Evolutionary conservation across 768 basidiomycete species (phyloP).

Genomic region (Boletus tylopilopsis): DNA sequence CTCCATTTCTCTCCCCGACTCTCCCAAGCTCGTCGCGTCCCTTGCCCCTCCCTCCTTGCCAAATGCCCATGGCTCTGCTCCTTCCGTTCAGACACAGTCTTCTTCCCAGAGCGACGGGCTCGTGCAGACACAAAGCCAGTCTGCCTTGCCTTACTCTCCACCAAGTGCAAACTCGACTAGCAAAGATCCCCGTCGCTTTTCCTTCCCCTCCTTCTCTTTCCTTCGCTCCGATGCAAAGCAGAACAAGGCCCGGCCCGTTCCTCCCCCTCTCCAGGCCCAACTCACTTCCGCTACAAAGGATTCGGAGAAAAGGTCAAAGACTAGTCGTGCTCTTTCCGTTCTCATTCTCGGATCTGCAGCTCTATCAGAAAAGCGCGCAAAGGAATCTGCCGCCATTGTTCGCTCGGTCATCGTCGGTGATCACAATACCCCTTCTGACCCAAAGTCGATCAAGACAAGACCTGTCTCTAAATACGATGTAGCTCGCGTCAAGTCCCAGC

Average conservation of each 20-base stretch:
- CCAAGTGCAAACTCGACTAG: conserved; percentile 2
- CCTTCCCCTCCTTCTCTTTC: conserved; percentile 44
- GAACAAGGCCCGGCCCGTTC: conserved; percentile 14
- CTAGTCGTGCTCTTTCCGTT: conserved; percentile 32
- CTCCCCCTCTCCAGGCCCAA: conserved; percentile 14
- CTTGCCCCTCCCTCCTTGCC: conserved; percentile 17
- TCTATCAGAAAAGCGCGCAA: conserved; percentile 56
- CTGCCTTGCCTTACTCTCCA: conserved; percentile 23
- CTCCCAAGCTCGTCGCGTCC: conserved; percentile 14
- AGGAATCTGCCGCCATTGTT: conserved; percentile 57
- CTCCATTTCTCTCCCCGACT: no score
- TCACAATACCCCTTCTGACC: conserved; percentile 24
- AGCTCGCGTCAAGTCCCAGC: conserved; percentile 62
- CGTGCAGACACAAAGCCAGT: conserved; percentile 28
- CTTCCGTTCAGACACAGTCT: conserved; percentile 15
- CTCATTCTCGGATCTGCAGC: conserved; percentile 27
- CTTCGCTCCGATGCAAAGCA: conserved; percentile 34
- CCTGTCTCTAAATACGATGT: conserved; percentile 48
- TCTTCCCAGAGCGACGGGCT: conserved; percentile 13
- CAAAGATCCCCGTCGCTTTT: conserved; percentile 42
- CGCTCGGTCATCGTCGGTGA: conserved; percentile 69
- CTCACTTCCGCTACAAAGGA: conserved; percentile 35
- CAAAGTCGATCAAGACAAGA: conserved; percentile 37
- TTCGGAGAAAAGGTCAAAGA: conserved; percentile 38
- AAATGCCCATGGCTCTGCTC: conserved; percentile 1